A percentile compares a stretch with the other conserved stretches of the same genome.
phyloP scores from a whole-genome alignment of 129 eudicot species.

The Lonicera japonica region DNA sequence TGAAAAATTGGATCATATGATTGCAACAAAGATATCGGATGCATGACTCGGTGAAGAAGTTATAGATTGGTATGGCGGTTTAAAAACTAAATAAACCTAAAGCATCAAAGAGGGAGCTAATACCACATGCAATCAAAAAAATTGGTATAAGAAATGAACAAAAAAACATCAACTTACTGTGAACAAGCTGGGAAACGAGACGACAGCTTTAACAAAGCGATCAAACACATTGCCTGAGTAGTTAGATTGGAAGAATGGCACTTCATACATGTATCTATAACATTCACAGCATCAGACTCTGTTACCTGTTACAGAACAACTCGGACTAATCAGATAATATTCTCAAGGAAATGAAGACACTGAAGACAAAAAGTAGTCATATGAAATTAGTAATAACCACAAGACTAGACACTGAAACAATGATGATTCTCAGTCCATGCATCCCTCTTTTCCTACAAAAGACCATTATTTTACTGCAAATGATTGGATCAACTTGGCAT shows the following conservation, averaged over 20 bases:
- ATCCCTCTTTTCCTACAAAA: background rate
- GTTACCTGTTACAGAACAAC: conserved; percentile 57
- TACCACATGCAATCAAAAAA: background rate
- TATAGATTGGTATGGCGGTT: background rate
- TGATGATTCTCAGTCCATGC: background rate
- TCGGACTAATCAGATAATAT: conserved; percentile 1
- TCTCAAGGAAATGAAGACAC: background rate
- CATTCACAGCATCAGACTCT: conserved; percentile 86
- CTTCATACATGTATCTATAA: conserved; percentile 61
- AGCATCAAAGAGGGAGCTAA: background rate
- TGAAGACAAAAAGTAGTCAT: background rate
- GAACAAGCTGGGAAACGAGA: conserved; percentile 90
- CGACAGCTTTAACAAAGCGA: conserved; percentile 84
- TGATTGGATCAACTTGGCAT: background rate
- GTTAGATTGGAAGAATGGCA: conserved; percentile 73
- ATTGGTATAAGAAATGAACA: too few species aligned
- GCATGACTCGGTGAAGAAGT: background rate
- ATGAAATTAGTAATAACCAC: background rate
- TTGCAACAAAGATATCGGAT: background rate
- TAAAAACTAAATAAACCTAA: background rate
- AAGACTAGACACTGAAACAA: background rate
- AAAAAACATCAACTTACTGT: conserved; percentile 43
- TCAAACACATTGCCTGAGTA: conserved; percentile 88
- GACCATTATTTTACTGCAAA: background rate
- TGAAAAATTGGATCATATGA: background rate